These are phyloP conservation scores for Starmerella powellii DNA, from an alignment of 805 yeast species.

Conservation along the genomic window DNA sequence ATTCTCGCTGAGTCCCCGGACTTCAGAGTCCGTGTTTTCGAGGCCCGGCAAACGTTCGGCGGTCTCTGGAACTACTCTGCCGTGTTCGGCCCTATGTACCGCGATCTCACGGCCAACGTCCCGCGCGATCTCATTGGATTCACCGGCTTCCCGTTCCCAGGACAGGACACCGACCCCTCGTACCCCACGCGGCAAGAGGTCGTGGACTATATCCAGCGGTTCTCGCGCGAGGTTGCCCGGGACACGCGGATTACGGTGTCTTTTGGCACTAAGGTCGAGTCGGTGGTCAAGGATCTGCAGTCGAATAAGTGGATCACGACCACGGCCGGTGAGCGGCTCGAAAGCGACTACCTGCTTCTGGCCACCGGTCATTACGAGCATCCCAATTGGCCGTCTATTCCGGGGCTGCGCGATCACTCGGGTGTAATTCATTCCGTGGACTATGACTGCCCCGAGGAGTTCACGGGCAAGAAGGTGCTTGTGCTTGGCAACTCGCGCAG, in stretches of 20 bases:
- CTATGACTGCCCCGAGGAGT: constrained; percentile 40
- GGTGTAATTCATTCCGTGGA: constrained; percentile 44
- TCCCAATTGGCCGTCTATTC: constrained; percentile 46
- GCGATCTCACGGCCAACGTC: constrained; percentile 56
- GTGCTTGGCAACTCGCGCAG: constrained; percentile 67
- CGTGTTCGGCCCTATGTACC: constrained; percentile 43
- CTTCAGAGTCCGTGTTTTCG: constrained; percentile 46
- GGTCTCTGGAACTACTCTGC: constrained; percentile 62
- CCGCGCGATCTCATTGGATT: constrained; percentile 56
- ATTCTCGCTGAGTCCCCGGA: constrained; percentile 37
- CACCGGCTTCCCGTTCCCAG: constrained; percentile 40
- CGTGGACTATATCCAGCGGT: constrained; percentile 43
- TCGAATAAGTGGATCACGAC: constrained; percentile 32
- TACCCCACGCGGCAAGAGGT: constrained; percentile 56
- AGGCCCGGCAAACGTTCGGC: constrained; percentile 44
- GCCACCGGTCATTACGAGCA: constrained; percentile 55
- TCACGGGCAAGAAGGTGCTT: constrained; percentile 36
- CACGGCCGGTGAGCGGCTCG: constrained; percentile 22
- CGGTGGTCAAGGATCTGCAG: constrained; percentile 30
- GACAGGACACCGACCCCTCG: constrained; percentile 28
- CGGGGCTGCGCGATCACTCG: constrained; percentile 31
- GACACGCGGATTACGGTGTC: constrained; percentile 25
- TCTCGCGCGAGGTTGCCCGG: constrained; percentile 35
- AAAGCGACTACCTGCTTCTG: constrained; percentile 45
- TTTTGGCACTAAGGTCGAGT: constrained; percentile 40